Percentiles rank a stretch among this genome's conserved stretches.
These are phyloP conservation scores for Geum urbanum DNA, from an alignment of 306 rosid genomes.

Conservation along the genomic window DNA sequence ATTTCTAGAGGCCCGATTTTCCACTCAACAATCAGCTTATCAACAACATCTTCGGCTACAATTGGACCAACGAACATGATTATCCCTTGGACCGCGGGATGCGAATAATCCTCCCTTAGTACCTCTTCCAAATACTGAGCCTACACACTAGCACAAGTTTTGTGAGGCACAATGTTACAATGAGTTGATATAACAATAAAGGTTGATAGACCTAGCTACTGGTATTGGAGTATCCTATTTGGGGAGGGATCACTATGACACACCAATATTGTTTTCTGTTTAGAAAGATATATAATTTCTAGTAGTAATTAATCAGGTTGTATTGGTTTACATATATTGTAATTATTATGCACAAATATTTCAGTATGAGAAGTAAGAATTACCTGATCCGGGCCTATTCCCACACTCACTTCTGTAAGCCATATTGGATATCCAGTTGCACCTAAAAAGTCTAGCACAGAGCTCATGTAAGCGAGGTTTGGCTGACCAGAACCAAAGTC, in stretches of 20 bases:
- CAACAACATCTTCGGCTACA: constrained; percentile 63
- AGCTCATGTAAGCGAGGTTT: constrained; percentile 63
- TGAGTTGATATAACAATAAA: too few relatives aligned
- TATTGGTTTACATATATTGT: too few relatives aligned
- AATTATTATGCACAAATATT: too few relatives aligned
- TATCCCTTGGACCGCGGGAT: constrained; percentile 73
- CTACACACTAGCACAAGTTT: constrained; percentile 26
- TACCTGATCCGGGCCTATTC: constrained; percentile 47
- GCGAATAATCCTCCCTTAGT: constrained; percentile 62
- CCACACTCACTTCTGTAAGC: constrained; percentile 64
- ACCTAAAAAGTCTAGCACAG: constrained; percentile 48
- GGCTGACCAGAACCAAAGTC: constrained; percentile 47
- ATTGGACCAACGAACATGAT: constrained; percentile 68
- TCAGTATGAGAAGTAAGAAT: not conserved
- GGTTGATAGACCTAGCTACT: too few relatives aligned
- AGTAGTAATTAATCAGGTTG: too few relatives aligned
- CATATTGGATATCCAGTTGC: constrained; percentile 51
- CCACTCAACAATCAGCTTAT: constrained; percentile 68
- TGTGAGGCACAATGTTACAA: too few relatives aligned
- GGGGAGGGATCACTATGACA: too few relatives aligned
- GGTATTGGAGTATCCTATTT: too few relatives aligned
- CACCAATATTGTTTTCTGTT: too few relatives aligned
- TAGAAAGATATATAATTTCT: too few relatives aligned
- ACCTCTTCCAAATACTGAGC: constrained; percentile 58
- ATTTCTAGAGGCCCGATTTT: constrained; percentile 27